Conservation (phyloP, 805 yeast genomes). For the Candida gorgasii region DNA sequence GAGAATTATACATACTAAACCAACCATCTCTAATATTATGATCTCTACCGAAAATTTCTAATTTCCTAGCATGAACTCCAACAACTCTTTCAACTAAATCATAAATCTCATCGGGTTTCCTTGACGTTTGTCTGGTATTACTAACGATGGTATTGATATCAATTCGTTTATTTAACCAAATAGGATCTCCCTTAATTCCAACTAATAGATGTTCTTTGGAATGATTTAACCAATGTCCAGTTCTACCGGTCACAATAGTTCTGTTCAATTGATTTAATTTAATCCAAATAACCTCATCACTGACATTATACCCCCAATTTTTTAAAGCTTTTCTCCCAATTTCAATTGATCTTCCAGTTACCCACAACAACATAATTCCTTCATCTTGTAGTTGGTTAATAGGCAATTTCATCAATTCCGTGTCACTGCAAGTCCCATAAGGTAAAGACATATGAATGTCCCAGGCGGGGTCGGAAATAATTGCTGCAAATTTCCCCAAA, state of each 20-base stretch:
- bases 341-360: constrained; percentile 91
- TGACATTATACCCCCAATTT: constrained; percentile 79
- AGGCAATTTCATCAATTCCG: constrained; percentile 67
- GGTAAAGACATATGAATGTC: constrained; percentile 88
- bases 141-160: constrained; percentile 82
- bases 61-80: constrained; percentile 72
- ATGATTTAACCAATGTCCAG: constrained; percentile 97
- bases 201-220: constrained; percentile 88
- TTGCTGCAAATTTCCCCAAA: constrained; percentile 78
- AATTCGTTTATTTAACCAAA: constrained; percentile 63
- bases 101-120: constrained; percentile 89
- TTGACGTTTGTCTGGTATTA: constrained; percentile 80
- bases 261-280: constrained; percentile 85
- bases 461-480: constrained; percentile 96
- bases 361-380: constrained; percentile 87
- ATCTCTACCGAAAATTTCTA: constrained; percentile 87
- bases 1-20: constrained; percentile 47
- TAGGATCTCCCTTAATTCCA: constrained; percentile 79
- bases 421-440: constrained; percentile 75
- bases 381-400: constrained; percentile 74
- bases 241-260: constrained; percentile 91
- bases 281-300: constrained; percentile 87
- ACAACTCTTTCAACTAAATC: constrained; percentile 83
- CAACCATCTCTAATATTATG: constrained; percentile 89
- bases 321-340: constrained; percentile 74